Evolutionary conservation across 2,329 filamentous ascomycete species (phyloP).

Genomic region (Monascus ruber): DNA sequence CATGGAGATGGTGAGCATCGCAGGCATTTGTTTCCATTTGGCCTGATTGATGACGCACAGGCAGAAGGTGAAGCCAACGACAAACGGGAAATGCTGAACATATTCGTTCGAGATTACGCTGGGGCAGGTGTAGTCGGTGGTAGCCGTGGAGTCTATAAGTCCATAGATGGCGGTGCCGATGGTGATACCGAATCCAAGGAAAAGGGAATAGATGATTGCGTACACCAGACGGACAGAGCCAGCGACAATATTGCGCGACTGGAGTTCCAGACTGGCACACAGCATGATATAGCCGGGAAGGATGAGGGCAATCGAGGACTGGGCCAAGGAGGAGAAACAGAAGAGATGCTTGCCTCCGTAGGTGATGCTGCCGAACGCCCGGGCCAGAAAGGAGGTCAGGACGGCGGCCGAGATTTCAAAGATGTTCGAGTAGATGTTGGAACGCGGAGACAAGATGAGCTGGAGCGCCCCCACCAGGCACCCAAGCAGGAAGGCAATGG

Average conservation of each 20-base stretch:
- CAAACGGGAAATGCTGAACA: constrained; percentile 57
- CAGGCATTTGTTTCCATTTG: constrained; percentile 66
- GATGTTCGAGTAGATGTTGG: constrained; percentile 56
- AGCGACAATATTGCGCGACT: constrained; percentile 57
- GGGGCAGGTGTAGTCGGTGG: constrained; percentile 37
- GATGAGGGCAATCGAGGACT: constrained; percentile 63
- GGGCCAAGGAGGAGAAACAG: constrained; percentile 61
- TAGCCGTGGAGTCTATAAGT: constrained; percentile 46
- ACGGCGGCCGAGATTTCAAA: constrained; percentile 57
- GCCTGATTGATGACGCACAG: constrained; percentile 73
- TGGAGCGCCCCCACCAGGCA: constrained; percentile 65
- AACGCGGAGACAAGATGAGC: constrained; percentile 62
- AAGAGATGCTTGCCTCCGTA: constrained; percentile 43
- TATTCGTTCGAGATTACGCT: constrained; percentile 37
- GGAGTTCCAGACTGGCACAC: constrained; percentile 54
- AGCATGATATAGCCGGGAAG: constrained; percentile 58
- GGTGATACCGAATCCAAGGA: constrained; percentile 63
- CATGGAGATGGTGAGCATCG: constrained; percentile 66
- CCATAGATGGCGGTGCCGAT: constrained; percentile 55
- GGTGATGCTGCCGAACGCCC: constrained; percentile 56
- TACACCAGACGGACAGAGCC: constrained; percentile 68
- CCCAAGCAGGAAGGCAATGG: constrained; percentile 66
- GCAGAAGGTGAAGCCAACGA: constrained; percentile 62
- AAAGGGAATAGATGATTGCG: constrained; percentile 61
- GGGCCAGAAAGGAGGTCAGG: constrained; percentile 56